Evolutionary conservation across 305 asterid species (phyloP), one percentile per base, ranked within the genome.

Genomic region (Rubia tinctorum): DNA sequence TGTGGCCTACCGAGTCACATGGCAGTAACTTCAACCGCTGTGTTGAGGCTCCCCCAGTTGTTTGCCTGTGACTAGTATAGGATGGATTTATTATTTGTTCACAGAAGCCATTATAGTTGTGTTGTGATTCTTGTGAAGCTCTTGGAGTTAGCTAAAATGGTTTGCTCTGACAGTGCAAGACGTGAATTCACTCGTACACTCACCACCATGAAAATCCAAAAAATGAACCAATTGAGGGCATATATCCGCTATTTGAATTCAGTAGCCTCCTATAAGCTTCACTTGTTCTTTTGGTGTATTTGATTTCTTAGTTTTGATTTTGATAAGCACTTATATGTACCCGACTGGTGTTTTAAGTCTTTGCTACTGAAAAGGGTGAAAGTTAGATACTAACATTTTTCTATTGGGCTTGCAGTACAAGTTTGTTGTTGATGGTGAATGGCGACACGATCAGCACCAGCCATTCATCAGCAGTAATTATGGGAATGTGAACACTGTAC

Each of bases 381-480:
- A 71, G 64, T 59, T 20, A 71, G n/a, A 43, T 12, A 15, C 40
- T 43, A 68, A 74, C 64, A 63, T 75, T 30, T 12, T 78, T n/a
- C 55, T 76, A 40, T 76, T 66, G 69, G 51, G 27, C 71, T 63
- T 86, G 88, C 95, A 95, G 99, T 95, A 86, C 85, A 95, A 92
- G 80, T 95, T 90, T 83, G 83, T 92, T 66, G 99, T 95, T 80
- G 99, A 95, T 85, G 99, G 99, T 78, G 99, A 92, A 75, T 91
- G 96, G 93, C 86, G 95, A 71, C 96, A 95, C 69, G 99, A 95
- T 70, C 98, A 95, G 81, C 90, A 81, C 77, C 96, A 86, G 79
- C 91, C 96, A 67, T 84, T 84, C 73, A 83, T 86, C 64, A 87
- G 74, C 63, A 84, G 96, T 82, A 92, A 83, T 80, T 82, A 82